These are phyloP conservation scores for Agrocybe pediades DNA, from an alignment of 768 basidiomycete genomes.

Conservation along the genomic window DNA sequence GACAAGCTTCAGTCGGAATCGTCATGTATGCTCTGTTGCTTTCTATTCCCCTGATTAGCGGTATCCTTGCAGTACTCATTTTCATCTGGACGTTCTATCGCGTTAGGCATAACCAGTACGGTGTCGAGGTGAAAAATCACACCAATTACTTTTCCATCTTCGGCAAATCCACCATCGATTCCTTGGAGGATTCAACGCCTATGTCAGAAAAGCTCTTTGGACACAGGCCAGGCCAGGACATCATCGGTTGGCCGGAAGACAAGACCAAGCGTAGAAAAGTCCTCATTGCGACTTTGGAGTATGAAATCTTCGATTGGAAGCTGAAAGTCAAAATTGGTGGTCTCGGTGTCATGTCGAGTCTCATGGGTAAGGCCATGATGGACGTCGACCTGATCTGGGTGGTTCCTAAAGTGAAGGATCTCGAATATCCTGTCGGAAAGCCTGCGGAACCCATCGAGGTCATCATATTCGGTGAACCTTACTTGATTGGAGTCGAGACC, in stretches of 20 bases:
- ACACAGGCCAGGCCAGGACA: slow-evolving; percentile 61
- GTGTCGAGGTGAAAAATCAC: slow-evolving; percentile 71
- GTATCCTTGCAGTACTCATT: slow-evolving; percentile 74
- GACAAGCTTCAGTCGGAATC: slow-evolving; percentile 77
- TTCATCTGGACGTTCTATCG: slow-evolving; percentile 98
- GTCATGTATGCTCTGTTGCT: slow-evolving; percentile 87
- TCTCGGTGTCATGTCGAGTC: slow-evolving; percentile 94
- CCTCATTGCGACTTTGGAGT: slow-evolving; percentile 90
- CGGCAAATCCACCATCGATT: slow-evolving; percentile 75
- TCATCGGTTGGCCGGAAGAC: slow-evolving; percentile 97
- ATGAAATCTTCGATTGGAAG: slow-evolving; percentile 98
- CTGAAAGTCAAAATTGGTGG: slow-evolving; percentile 98
- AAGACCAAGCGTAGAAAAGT: slow-evolving; percentile 90
- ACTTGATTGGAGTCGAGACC: slow-evolving; percentile 94
- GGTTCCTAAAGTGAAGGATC: slow-evolving; percentile 90
- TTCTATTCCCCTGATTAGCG: slow-evolving; percentile 84
- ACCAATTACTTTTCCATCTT: slow-evolving; percentile 90
- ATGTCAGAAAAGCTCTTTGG: slow-evolving; percentile 77
- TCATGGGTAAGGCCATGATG: slow-evolving; percentile 98
- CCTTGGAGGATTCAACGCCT: slow-evolving; percentile 61
- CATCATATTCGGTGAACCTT: slow-evolving; percentile 94
- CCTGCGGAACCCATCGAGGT: slow-evolving; percentile 94
- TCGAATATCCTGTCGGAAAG: slow-evolving; percentile 91
- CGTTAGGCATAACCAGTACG: slow-evolving; percentile 92
- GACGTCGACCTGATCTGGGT: slow-evolving; percentile 96